These are phyloP conservation scores for Wickerhamomyces canadensis DNA, from an alignment of 805 yeast species.

Conservation along the genomic window DNA sequence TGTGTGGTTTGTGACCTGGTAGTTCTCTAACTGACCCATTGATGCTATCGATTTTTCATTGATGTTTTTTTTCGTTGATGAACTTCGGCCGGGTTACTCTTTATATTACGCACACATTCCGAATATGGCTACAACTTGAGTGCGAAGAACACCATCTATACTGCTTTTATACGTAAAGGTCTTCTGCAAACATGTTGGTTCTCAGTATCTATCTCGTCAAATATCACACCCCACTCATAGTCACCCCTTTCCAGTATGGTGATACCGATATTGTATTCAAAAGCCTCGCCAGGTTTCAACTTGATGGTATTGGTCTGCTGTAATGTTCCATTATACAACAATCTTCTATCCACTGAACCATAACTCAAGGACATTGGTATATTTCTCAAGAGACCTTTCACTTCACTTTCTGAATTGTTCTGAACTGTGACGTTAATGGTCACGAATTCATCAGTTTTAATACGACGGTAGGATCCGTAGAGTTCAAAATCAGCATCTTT, in stretches of 20 bases:
- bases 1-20: too few relatives aligned
- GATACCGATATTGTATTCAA: slow-evolving; percentile 45
- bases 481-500: slow-evolving; percentile 10
- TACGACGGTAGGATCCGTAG: slow-evolving; percentile 27
- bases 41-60: too few relatives aligned
- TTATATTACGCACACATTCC: background rate
- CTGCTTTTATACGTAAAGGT: slow-evolving; percentile 29
- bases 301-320: slow-evolving; percentile 46
- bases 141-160: background rate
- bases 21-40: too few relatives aligned
- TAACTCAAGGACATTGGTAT: slow-evolving; percentile 38
- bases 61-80: too few relatives aligned
- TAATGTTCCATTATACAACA: slow-evolving; percentile 68
- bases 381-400: slow-evolving; percentile 57
- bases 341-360: slow-evolving; percentile 44
- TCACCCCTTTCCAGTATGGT: slow-evolving; percentile 71
- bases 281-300: slow-evolving; percentile 37
- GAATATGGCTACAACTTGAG: too few relatives aligned
- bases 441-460: slow-evolving; percentile 45
- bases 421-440: slow-evolving; percentile 42
- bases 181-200: slow-evolving; percentile 34
- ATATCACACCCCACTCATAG: slow-evolving; percentile 71
- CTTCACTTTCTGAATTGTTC: slow-evolving; percentile 37
- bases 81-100: slow-evolving; percentile 8
- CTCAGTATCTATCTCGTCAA: slow-evolving; percentile 39